Base-by-base conservation (phyloP, 108 stramenopile species). In the Asterionellopsis glacialis region DNA sequence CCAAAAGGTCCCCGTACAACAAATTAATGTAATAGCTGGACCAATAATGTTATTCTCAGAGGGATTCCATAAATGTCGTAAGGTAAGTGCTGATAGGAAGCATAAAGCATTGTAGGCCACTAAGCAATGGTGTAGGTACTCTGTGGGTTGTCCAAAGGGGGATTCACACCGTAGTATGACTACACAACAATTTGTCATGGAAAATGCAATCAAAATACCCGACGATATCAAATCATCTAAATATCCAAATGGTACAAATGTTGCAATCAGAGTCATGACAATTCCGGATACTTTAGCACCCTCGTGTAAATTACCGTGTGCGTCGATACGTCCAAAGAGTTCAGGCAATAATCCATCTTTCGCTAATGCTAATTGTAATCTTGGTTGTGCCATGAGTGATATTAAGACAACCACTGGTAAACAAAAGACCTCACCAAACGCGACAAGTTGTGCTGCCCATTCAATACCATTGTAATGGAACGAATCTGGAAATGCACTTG, bases 341-440 rank as follows among this genome's bases (percentile, higher is more conserved):
- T 33, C 19, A 9, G 96, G 96, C 27, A 95, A 48, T 10, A 97
- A 77, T 22, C 94, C 94, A 70, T 97, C 96, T 26, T 72, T 70
- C 22, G 91, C 88, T 82, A 95, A 74, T 21, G 93, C 92, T 57
- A 59, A 83, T 61, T 80, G 85, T 44, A 97, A 64, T 14, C 96
- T 78, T 10, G 94, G 94, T 62, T 97, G 96, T 43, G 93, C 90
- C 69, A 95, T 66, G 33, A 95, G 64, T 12, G 88, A 84, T 6
- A 97, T 77, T 50, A 97, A 67, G 23, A 97, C 96, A 23, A 97
- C 96, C 13, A 97, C 74, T 0, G 96, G 96, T 14, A 97, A 69
- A 15, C 91, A 94, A 19, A 87, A 45, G 1, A 97, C 70, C 73
- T 97, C 96, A 39, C 96, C 96, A 45, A 64, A 50, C 11, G 83